These are phyloP conservation scores for Backusella circina DNA, from an alignment of 192 early-diverging fungal species.

Conservation along the genomic window DNA sequence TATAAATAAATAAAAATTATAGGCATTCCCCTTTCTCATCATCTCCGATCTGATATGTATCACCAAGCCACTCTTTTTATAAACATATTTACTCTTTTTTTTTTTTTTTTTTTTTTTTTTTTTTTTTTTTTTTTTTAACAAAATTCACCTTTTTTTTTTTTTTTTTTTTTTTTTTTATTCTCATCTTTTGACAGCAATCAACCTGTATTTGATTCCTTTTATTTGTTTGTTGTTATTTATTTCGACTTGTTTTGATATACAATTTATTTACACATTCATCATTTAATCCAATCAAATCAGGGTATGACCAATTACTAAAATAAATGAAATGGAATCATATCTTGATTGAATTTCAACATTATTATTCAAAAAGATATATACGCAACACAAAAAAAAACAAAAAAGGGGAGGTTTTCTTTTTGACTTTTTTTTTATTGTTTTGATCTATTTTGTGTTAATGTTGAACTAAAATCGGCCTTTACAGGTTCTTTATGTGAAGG, in stretches of 20 bases:
- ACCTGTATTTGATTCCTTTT: not conserved
- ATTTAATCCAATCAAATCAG: not conserved
- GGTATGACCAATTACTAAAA: not conserved
- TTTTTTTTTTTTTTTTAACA: not conserved
- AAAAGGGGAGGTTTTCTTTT: no score
- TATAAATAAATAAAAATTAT: not conserved
- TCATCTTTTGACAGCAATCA: not conserved
- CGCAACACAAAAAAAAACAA: no score
- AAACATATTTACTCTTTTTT: no score
- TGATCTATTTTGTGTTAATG: conserved; percentile 7
- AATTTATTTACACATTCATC: not conserved
- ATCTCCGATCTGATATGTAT: not conserved
- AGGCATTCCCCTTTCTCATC: not conserved
- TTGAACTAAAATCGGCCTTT: conserved; percentile 19
- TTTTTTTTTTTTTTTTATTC: not conserved
- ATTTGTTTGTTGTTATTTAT: not conserved
- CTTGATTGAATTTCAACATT: not conserved
- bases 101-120: not conserved
- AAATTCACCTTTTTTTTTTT: not conserved
- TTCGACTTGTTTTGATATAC: not conserved
- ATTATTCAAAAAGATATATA: not conserved
- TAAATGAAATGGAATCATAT: not conserved
- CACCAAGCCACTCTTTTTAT: not conserved
- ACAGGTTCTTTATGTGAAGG: conserved; percentile 30
- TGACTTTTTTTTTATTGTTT: conserved; percentile 7